Conservation (phyloP, 441 rosid species). For the Jatropha multifida region DNA sequence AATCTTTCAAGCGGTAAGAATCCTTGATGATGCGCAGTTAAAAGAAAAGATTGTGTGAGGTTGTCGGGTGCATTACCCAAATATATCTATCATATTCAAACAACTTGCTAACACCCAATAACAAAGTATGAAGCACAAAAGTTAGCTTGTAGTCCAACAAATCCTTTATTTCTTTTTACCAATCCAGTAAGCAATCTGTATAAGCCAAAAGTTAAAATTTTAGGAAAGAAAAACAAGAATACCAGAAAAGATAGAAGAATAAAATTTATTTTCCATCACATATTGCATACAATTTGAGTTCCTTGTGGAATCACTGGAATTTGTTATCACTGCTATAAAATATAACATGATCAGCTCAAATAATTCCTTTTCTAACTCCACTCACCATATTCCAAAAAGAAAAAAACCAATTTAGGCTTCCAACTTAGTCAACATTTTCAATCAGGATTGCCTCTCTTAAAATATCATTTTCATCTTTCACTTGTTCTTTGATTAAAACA, state of each 20-base stretch:
- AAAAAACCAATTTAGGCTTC: neutral
- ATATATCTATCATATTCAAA: no score
- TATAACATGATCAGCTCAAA: neutral
- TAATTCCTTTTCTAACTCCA: neutral
- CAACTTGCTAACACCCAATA: neutral
- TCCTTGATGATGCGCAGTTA: no score
- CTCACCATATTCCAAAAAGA: neutral
- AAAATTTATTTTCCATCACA: neutral
- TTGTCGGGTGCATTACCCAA: no score
- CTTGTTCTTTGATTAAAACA: neutral
- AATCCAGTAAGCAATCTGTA: neutral
- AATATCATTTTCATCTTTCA: neutral
- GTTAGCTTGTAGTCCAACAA: neutral
- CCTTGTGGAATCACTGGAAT: neutral
- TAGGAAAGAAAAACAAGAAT: neutral
- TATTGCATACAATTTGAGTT: neutral
- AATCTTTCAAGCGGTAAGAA: no score
- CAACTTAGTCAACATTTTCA: neutral
- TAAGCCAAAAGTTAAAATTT: neutral
- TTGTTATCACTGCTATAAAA: neutral
- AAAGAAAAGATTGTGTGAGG: neutral
- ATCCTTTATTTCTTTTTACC: neutral
- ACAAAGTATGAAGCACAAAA: neutral
- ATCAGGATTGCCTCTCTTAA: neutral
- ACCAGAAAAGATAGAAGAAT: no score